A percentile compares a stretch with the other conserved stretches of the same genome.
phyloP scores from a whole-genome alignment of 805 yeast species.

The Hanseniaspora nectarophila region DNA sequence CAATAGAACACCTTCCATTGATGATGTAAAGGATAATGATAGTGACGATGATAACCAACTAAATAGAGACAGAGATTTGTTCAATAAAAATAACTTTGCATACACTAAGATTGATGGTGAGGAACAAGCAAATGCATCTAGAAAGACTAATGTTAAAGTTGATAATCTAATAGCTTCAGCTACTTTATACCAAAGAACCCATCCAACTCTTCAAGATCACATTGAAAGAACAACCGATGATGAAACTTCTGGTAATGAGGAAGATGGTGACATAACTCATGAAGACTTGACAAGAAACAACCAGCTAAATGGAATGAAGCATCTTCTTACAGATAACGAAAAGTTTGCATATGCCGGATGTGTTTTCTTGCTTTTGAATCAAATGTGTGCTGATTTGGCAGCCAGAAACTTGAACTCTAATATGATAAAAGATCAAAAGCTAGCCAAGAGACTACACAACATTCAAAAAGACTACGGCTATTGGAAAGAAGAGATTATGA shows the following conservation, averaged over 20 bases:
- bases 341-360: constrained; percentile 86
- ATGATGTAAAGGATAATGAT: constrained; percentile 15
- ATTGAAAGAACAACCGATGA: constrained; percentile 15
- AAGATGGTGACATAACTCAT: constrained; percentile 23
- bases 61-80: constrained; percentile 18
- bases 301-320: constrained; percentile 68
- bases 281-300: constrained; percentile 29
- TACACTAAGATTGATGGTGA: constrained; percentile 84
- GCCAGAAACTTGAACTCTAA: constrained; percentile 41
- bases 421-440: constrained; percentile 34
- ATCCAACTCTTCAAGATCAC: background rate
- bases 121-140: constrained; percentile 68
- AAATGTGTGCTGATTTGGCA: constrained; percentile 73
- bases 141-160: constrained; percentile 41
- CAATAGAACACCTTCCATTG: constrained; percentile 25
- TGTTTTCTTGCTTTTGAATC: constrained; percentile 59
- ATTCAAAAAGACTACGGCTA: constrained; percentile 69
- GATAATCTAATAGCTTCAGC: constrained; percentile 40
- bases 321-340: constrained; percentile 69
- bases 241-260: constrained; percentile 25
- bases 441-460: constrained; percentile 47
- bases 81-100: constrained; percentile 36
- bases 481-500: constrained; percentile 70
- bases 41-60: constrained; percentile 13
- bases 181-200: constrained; percentile 19